These are phyloP conservation scores for Nannizzia gypsea DNA, from an alignment of 2,329 filamentous ascomycete genomes.

Conservation along the genomic window DNA sequence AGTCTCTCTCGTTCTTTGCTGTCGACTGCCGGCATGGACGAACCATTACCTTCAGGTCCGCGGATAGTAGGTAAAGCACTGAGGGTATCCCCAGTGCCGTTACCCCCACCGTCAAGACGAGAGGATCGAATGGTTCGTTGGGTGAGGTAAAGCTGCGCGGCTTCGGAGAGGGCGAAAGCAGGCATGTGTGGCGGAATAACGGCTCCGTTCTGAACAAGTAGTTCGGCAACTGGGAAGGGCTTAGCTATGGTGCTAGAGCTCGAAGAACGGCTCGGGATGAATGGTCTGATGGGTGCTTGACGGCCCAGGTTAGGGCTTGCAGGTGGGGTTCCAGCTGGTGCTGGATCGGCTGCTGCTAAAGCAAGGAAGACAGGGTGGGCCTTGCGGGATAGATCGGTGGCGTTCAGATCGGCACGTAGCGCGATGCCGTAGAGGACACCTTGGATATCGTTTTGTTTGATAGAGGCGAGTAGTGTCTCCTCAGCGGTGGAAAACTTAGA, in stretches of 20 bases:
- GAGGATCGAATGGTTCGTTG: constrained; percentile 47
- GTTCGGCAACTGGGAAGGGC: constrained; percentile 79
- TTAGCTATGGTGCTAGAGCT: constrained; percentile 35
- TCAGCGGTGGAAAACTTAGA: constrained; percentile 69
- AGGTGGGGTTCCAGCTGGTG: constrained; percentile 44
- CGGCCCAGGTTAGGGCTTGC: constrained; percentile 8
- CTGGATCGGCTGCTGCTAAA: constrained; percentile 82
- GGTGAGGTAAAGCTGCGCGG: constrained; percentile 74
- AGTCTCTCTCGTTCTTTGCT: constrained; percentile 54
- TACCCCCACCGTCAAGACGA: constrained; percentile 20
- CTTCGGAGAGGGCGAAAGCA: constrained; percentile 69
- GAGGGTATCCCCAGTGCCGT: constrained; percentile 43
- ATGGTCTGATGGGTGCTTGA: constrained; percentile 9
- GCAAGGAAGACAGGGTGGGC: constrained; percentile 87
- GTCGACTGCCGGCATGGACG: constrained; percentile 22
- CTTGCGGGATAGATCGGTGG: constrained; percentile 69
- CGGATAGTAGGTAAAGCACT: constrained; percentile 48
- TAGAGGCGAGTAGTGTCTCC: constrained; percentile 78
- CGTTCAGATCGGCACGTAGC: constrained; percentile 75
- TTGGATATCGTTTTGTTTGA: constrained; percentile 93
- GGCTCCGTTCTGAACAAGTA: constrained; percentile 86
- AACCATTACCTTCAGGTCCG: constrained; percentile 20
- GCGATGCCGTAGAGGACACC: constrained; percentile 85
- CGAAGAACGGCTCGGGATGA: constrained; percentile 29
- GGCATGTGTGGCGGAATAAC: constrained; percentile 66